Base-by-base conservation (phyloP, 345 rosid genomes). In the Eucalyptus decipiens region DNA sequence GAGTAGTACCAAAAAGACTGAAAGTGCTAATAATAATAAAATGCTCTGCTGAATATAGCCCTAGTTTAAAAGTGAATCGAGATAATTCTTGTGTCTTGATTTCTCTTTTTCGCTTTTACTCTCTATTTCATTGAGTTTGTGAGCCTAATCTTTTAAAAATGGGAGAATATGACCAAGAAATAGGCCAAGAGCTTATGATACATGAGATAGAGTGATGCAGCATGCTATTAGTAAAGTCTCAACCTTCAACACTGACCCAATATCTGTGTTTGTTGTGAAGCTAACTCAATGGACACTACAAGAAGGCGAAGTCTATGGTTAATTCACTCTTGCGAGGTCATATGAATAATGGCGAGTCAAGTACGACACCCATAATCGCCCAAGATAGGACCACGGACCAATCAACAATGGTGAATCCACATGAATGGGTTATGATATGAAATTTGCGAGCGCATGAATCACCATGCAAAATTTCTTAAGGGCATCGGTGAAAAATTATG, bases 11-110 rank as follows among this genome's bases (percentile, higher is more conserved):
- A 51, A 51, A 51, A 18, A 51, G 54, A 51, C 9, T 51, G 9
- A 51, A 51, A 18, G 54, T 51, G 54, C 54, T 51, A 17, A 51
- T 51, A 51, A 51, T 51, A 51, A 51, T 1, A 51, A 51, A 51
- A 51, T 3, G 54, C 23, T 51, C 4, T 18, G 0, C 1, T 18
- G 9, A 51, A 18, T 18, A 51, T 51, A 51, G 0, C 23, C 54
- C 54, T 51, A 51, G 8, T 51, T 51, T 51, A 51, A 51, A 51
- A 51, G 54, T 51, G 54, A 51, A 51, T 51, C 21, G 4, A 17
- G 54, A 51, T 51, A 17, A 51, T 17, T 51, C 23, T 51, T 18
- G 9, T 51, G 54, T 51, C 54, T 51, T 4, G 2, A 18, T 51
- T 51, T 51, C 54, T 51, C 54, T 51, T 51, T 51, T 51, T 51